phyloP scores from a whole-genome alignment of 2,329 filamentous ascomycete genomes.

The Blumeriella jaapii region DNA sequence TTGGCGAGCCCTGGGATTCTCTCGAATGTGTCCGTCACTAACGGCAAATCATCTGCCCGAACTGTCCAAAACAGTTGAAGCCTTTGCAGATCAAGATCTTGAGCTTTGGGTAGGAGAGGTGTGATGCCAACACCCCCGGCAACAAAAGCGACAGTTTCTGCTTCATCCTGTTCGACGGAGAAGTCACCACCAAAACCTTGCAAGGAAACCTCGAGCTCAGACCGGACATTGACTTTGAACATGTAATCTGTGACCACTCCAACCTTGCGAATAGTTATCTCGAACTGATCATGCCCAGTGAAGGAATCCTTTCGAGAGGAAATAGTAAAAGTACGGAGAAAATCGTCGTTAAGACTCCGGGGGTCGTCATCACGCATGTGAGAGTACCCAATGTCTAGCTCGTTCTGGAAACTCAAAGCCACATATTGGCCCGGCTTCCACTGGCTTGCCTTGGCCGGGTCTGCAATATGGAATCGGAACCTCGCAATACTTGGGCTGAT shows the following conservation, averaged over 20 bases:
- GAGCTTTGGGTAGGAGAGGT: conserved; percentile 61
- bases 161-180: conserved; percentile 27
- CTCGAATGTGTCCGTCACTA: conserved; percentile 49
- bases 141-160: conserved; percentile 43
- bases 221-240: conserved; percentile 42
- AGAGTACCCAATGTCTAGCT: conserved; percentile 62
- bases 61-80: conserved; percentile 61
- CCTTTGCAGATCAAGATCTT: conserved; percentile 33
- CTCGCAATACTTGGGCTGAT: conserved; percentile 57
- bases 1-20: conserved; percentile 38
- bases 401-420: conserved; percentile 58
- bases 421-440: conserved; percentile 69
- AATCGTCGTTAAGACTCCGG: conserved; percentile 72
- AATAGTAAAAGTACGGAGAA: conserved; percentile 71
- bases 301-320: conserved; percentile 36
- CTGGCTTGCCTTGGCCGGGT: conserved; percentile 24
- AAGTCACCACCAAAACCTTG: conserved; percentile 65
- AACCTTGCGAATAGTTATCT: conserved; percentile 61
- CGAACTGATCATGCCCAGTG: conserved; percentile 33
- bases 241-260: conserved; percentile 58
- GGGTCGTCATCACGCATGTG: conserved; percentile 82
- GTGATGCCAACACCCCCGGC: conserved; percentile 78
- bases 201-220: conserved; percentile 51
- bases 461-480: conserved; percentile 44
- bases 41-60: conserved; percentile 44